Base-by-base conservation (phyloP, 257 asterid species). In the Solanum infundibuliforme region DNA sequence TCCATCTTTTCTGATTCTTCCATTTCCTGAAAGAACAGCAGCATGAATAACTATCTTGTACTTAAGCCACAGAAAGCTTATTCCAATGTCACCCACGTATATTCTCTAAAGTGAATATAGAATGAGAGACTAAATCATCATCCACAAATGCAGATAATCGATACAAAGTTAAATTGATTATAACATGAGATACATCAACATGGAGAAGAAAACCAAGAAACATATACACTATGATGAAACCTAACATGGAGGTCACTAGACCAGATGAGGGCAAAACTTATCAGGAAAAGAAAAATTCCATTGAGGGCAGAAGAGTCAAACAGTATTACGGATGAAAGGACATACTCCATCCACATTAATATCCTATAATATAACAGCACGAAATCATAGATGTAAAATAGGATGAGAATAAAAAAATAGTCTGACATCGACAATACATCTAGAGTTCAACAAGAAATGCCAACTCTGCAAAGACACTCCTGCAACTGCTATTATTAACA, bases 1-100 rank as follows among this genome's bases (percentile, higher is more conserved):
- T 96, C 99, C 99, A 97, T 97, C 88, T 97, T 96, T 88, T 96
- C 99, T 31, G 99, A 97, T 90, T 97, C 99, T 93, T 97, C 99
- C 74, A 95, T 92, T 94, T 94, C 99, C 99, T 97, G 92, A 81
- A 88, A 87, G 86, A 43, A 81, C 35, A 88, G 81, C 79, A 92
- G 75, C 86, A 68, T 31, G 73, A 77, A 41, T 43, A 39, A 84
- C 62, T 18, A 35, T 83, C 85, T 46, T 25, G 39, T 43, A 43
- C 62, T 79, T 79, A 21, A 9, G 39, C 85, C 39, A 31, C 65
- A 43, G 39, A 79, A 43, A 34, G 66, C 18, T 27, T 27, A 3
- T 79, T 18, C 66, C 69, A 48, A 31, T 48, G 55, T 82, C 12
- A 82, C 69, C n/a, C 86, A 5, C 43, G 34, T 48, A 82, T 48